phyloP scores from a whole-genome alignment of 2,329 filamentous ascomycete genomes.

The Fusarium solani-melongenae region DNA sequence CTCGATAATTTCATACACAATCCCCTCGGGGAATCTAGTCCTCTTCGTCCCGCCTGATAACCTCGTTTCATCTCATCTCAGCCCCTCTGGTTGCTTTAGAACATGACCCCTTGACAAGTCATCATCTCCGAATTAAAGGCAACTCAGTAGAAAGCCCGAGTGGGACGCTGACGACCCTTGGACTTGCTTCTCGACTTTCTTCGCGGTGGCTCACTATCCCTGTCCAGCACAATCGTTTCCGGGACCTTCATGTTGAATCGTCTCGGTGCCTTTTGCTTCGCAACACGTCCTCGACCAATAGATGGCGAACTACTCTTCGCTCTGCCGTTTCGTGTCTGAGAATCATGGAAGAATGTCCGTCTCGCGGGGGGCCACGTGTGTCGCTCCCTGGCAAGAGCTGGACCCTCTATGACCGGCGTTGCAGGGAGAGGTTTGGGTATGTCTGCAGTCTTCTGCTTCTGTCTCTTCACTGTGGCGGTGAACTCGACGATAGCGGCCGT shows the following conservation, averaged over 20 bases:
- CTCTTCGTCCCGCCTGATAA: background rate
- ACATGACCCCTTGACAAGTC: background rate
- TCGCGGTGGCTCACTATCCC: background rate
- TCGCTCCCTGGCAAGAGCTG: slow-evolving; percentile 14
- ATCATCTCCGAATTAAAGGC: background rate
- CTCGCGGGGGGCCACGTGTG: slow-evolving; percentile 11
- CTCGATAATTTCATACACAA: background rate
- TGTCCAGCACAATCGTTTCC: background rate
- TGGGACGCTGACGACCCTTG: background rate
- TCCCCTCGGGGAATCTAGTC: background rate
- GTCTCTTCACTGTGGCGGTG: slow-evolving; percentile 21
- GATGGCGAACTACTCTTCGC: slow-evolving; percentile 7
- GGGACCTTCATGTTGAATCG: background rate
- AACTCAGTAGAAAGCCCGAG: background rate
- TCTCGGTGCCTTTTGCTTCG: background rate
- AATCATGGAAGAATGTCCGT: slow-evolving; percentile 3
- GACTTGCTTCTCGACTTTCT: background rate
- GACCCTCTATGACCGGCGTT: slow-evolving; percentile 43
- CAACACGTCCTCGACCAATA: background rate
- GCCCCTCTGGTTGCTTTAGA: background rate
- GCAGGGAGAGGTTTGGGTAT: slow-evolving; percentile 45
- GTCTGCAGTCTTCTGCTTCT: background rate
- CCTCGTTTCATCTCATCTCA: background rate
- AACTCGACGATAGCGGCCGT: slow-evolving; percentile 44
- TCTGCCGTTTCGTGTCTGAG: background rate